These are phyloP conservation scores for Pascua guehoae DNA, from an alignment of 1,284 basidiomycete species.

Conservation along the genomic window DNA sequence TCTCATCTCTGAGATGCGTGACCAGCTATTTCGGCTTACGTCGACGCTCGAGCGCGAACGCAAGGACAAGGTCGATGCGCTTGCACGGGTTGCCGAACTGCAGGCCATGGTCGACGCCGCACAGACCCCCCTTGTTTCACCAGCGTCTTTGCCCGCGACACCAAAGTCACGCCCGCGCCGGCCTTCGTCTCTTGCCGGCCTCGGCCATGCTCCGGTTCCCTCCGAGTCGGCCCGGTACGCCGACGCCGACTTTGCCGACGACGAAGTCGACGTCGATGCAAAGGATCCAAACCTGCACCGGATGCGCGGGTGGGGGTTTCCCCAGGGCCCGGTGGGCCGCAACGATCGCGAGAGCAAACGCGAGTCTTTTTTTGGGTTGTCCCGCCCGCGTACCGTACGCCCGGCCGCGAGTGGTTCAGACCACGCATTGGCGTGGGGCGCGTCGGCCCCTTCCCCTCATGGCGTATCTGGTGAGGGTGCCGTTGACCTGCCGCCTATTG, in stretches of 20 bases:
- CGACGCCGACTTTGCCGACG: slow-evolving; percentile 14
- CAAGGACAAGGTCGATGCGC: slow-evolving; percentile 26
- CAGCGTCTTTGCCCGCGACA: slow-evolving; percentile 12
- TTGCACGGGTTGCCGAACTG: slow-evolving; percentile 17
- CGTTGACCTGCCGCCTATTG: slow-evolving; percentile 22
- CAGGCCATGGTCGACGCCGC: slow-evolving; percentile 15
- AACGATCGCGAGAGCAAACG: slow-evolving; percentile 24
- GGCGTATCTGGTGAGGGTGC: background rate
- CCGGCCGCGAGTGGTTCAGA: slow-evolving; percentile 7
- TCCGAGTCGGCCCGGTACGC: slow-evolving; percentile 7
- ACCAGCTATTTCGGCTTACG: slow-evolving; percentile 39
- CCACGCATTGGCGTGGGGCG: slow-evolving; percentile 4
- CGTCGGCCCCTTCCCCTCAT: background rate
- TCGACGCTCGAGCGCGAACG: slow-evolving; percentile 35
- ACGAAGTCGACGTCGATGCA: slow-evolving; percentile 7
- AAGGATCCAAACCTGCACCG: slow-evolving; percentile 27
- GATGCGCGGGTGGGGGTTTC: slow-evolving; percentile 41
- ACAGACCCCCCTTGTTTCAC: slow-evolving; percentile 12
- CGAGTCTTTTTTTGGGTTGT: slow-evolving; percentile 46
- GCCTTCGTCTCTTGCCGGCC: background rate
- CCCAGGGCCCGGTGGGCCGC: slow-evolving; percentile 18
- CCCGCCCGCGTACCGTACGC: slow-evolving; percentile 20
- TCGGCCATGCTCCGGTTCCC: background rate
- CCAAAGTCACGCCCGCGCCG: slow-evolving; percentile 17
- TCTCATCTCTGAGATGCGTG: slow-evolving; percentile 36